Base-by-base conservation (phyloP, 2,329 filamentous ascomycete genomes). In the Penicillium sp. region DNA sequence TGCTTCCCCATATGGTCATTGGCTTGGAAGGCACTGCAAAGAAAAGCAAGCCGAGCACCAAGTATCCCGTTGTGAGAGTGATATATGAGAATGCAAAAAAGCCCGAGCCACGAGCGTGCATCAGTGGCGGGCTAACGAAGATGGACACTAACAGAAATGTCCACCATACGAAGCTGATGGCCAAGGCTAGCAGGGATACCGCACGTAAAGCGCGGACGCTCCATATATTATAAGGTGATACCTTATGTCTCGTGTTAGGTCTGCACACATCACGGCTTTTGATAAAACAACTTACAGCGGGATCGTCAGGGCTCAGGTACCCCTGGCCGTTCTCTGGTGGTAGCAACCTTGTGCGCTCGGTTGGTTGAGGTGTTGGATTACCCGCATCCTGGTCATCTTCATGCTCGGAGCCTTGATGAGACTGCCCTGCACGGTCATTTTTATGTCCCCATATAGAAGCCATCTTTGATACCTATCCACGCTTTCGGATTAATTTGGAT, bases 141-240 rank as follows among this genome's bases (percentile, higher is more conserved):
- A 89, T 87, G 54, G 91, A 91, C 16, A 97, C 86, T n/a, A 99
- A 82, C 33, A 96, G 81, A 53, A 97, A 74, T 10, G 91, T 83
- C 93, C 95, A 98, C 93, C 93, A 98, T n/a, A 91, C 68, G 68
- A 96, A 91, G 55, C 87, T 90, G 65, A 93, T 71, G 51, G 86
- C 74, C 21, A 93, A 81, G 69, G 97, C 90, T 37, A 91, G 67
- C 54, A 96, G 81, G 5, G 91, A 93, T 59, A 95, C 74, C 70
- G 87, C 90, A 71, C 92, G 86, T 54, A 95, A 81, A 47, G 90
- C 84, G 19, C 95, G 88, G 49, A 99, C 90, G 57, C 87, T 91
- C 89, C 92, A 96, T 37, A 98, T 84, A 68, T 99, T 99, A 78
- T 97, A 97, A 0, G 95, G 95, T 3, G 91, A 90, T 24, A 90